A percentile compares a stretch with the other conserved stretches of the same genome.
These are phyloP conservation scores for Hypsizygus marmoreus DNA, from an alignment of 768 basidiomycete genomes.

Conservation along the genomic window DNA sequence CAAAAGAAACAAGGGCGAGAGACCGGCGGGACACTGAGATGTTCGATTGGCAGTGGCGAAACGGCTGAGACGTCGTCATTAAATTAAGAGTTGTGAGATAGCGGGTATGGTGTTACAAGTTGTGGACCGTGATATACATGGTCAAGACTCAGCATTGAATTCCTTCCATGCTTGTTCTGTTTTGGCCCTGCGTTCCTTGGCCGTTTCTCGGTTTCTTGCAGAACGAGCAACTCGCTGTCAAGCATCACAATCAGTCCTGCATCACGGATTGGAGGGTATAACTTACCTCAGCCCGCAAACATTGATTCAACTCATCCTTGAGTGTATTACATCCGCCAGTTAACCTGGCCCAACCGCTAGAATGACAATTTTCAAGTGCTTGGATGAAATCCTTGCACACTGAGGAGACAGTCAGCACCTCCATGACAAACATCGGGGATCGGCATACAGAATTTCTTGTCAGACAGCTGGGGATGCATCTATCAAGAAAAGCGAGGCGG, in stretches of 20 bases:
- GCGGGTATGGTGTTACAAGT: constrained; percentile 3
- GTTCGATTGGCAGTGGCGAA: background rate
- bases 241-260: constrained; percentile 10
- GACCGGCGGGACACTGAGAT: background rate
- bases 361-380: constrained; percentile 73
- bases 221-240: constrained; percentile 61
- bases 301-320: constrained; percentile 69
- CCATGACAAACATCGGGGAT: constrained; percentile 5
- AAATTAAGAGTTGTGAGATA: background rate
- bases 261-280: constrained; percentile 1
- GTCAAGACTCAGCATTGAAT: too few relatives aligned
- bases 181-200: constrained; percentile 58
- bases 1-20: background rate
- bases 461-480: constrained; percentile 76
- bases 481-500: background rate
- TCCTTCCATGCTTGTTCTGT: constrained; percentile 63
- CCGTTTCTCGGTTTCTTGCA: constrained; percentile 55
- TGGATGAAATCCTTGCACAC: constrained; percentile 79
- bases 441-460: constrained; percentile 56
- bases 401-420: constrained; percentile 25
- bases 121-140: background rate
- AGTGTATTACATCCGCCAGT: constrained; percentile 70
- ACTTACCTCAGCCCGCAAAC: constrained; percentile 70
- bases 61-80: background rate
- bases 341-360: constrained; percentile 60